These are phyloP conservation scores for Penicillium sp. DNA, from an alignment of 2,329 filamentous ascomycete genomes.

Conservation along the genomic window DNA sequence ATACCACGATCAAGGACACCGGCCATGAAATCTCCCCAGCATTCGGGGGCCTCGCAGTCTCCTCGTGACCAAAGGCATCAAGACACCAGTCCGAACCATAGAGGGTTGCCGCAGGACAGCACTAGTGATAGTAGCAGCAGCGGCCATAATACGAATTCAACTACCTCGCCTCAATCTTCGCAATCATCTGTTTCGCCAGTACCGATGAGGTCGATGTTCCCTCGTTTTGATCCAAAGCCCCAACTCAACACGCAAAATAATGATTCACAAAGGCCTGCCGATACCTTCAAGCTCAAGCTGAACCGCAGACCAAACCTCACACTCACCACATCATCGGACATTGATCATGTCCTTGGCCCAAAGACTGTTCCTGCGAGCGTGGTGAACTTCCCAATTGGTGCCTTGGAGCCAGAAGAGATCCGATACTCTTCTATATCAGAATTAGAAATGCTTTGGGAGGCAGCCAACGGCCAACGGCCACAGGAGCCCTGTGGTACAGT, in stretches of 20 bases:
- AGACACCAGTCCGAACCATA: conserved; percentile 16
- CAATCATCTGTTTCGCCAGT: conserved; percentile 34
- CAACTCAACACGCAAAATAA: conserved; percentile 44
- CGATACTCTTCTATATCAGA: conserved; percentile 46
- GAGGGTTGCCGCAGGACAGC: conserved; percentile 14
- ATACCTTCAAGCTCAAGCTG: conserved; percentile 15
- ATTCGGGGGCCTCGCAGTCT: conserved; percentile 21
- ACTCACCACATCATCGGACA: conserved; percentile 38
- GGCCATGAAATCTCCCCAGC: conserved; percentile 13
- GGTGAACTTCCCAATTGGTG: conserved; percentile 44
- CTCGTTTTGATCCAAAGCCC: conserved; percentile 46
- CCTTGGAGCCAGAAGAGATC: conserved; percentile 38
- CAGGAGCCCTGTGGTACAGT: conserved; percentile 38
- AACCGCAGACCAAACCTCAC: conserved; percentile 34
- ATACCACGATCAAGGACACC: conserved; percentile 22
- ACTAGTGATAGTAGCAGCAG: conserved; percentile 20
- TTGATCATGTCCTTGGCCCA: conserved; percentile 41
- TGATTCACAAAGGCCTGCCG: conserved; percentile 31
- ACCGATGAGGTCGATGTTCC: conserved; percentile 52
- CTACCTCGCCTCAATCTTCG: conserved; percentile 21
- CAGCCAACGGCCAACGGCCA: conserved; percentile 49
- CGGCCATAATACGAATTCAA: conserved; percentile 12
- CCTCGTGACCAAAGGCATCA: conserved; percentile 19
- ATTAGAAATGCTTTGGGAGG: conserved; percentile 49
- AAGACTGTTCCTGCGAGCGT: conserved; percentile 50